These are phyloP conservation scores for Fagopyrum tataricum DNA, from an alignment of 148 eudicot genomes.

Conservation along the genomic window DNA sequence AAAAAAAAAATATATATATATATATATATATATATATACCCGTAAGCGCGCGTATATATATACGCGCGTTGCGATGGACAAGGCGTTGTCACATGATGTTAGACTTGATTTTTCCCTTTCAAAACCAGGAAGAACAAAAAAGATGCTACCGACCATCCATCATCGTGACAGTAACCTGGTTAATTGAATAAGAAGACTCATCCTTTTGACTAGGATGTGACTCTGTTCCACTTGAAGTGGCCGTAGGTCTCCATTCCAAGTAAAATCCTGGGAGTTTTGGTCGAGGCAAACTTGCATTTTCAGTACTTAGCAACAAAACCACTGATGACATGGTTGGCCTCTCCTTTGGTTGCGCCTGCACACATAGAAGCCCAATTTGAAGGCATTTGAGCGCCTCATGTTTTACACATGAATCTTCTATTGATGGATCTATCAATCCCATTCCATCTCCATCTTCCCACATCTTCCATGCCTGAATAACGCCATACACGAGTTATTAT, in stretches of 20 bases:
- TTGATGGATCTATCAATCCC: background rate
- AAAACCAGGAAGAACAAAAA: too few species aligned
- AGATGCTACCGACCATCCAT: background rate
- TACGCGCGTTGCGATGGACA: too few species aligned
- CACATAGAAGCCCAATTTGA: constrained; percentile 1
- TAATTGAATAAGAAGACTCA: background rate
- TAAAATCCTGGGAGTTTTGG: background rate
- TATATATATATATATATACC: too few species aligned
- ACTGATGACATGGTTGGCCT: constrained; percentile 2
- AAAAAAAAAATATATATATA: too few species aligned
- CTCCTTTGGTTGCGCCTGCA: background rate
- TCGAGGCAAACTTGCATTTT: background rate
- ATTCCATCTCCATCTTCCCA: constrained; percentile 1
- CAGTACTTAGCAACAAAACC: background rate
- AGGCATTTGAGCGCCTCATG: background rate
- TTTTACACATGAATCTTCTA: background rate
- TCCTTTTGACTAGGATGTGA: too few species aligned
- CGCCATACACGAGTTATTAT: too few species aligned
- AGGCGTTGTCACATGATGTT: too few species aligned
- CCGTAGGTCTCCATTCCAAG: background rate
- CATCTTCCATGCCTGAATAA: background rate
- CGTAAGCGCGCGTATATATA: too few species aligned
- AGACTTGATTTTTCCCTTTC: too few species aligned
- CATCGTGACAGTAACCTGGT: background rate
- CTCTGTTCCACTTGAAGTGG: background rate